These are phyloP conservation scores for Nakaseomyces nivariensis DNA, from an alignment of 1,139 yeast genomes.

Conservation along the genomic window DNA sequence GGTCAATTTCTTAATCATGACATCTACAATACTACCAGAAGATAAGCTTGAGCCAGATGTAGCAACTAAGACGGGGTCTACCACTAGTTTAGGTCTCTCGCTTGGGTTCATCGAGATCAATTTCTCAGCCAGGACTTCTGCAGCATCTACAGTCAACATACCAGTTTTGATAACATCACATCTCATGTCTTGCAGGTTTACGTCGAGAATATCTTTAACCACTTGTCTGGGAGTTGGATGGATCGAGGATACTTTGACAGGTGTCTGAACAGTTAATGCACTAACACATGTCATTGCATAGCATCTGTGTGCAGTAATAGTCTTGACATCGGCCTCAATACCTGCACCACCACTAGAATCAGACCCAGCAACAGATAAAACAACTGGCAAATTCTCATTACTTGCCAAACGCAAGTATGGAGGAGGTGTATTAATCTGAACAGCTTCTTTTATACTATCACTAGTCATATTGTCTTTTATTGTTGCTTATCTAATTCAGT, in stretches of 20 bases:
- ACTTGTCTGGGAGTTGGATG: conserved; percentile 39
- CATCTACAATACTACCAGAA: conserved; percentile 36
- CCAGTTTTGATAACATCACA: conserved; percentile 75
- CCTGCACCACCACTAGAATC: conserved; percentile 96
- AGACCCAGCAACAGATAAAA: conserved; percentile 68
- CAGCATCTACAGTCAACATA: conserved; percentile 55
- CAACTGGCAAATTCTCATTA: conserved; percentile 29
- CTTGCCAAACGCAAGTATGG: conserved; percentile 21
- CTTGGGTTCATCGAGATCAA: conserved; percentile 28
- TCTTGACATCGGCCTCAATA: conserved; percentile 83
- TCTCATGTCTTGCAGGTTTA: conserved; percentile 54
- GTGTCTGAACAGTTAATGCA: conserved; percentile 80
- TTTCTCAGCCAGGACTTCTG: conserved; percentile 37
- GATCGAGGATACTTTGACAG: conserved; percentile 46
- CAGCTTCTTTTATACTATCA: conserved; percentile 10
- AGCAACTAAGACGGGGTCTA: conserved; percentile 80
- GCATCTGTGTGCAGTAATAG: conserved; percentile 68
- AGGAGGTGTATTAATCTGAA: conserved; percentile 24
- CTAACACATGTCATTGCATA: conserved; percentile 75
- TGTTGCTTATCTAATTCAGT: not conserved
- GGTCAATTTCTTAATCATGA: conserved; percentile 39
- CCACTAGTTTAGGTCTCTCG: conserved; percentile 36
- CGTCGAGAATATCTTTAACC: conserved; percentile 40
- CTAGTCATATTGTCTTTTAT: conserved; percentile 9
- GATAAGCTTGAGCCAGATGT: conserved; percentile 61